Evolutionary conservation across 495 filamentous ascomycete genomes (phyloP).

Genomic region (Parachaetomium inaequale): DNA sequence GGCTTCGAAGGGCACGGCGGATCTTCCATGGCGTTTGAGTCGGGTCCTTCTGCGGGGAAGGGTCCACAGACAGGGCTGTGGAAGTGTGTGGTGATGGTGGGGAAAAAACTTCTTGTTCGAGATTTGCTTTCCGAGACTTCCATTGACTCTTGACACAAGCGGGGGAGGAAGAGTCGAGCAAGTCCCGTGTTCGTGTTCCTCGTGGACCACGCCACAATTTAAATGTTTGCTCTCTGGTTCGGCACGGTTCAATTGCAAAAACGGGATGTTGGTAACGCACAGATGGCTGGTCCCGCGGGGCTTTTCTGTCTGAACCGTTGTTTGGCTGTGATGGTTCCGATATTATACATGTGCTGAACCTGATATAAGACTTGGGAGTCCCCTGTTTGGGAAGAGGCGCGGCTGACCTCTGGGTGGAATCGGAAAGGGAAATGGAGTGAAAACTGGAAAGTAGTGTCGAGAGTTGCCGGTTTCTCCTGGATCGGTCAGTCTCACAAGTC

Average conservation of each 20-base stretch:
- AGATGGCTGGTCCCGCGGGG: slow-evolving; percentile 5
- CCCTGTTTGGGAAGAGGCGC: neutral
- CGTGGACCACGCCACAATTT: neutral
- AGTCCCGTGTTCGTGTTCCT: neutral
- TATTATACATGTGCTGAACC: slow-evolving; percentile 21
- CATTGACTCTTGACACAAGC: neutral
- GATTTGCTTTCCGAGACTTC: neutral
- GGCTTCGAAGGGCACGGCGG: neutral
- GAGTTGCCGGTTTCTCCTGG: neutral
- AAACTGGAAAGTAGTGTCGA: neutral
- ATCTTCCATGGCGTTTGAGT: neutral
- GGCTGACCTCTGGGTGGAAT: neutral
- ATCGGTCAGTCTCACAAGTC: neutral
- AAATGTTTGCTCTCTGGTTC: neutral
- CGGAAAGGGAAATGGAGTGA: neutral
- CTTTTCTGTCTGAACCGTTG: neutral
- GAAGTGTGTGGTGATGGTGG: too few species aligned
- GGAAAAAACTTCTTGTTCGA: too few species aligned
- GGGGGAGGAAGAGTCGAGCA: neutral
- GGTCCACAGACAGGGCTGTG: slow-evolving; percentile 1
- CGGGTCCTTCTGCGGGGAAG: neutral
- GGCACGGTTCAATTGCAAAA: neutral
- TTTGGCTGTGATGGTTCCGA: slow-evolving; percentile 14
- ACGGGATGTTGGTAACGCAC: neutral
- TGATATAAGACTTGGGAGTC: slow-evolving; percentile 17